These are phyloP conservation scores for Microthyrium microscopicum DNA, from an alignment of 2,329 filamentous ascomycete species.

Conservation along the genomic window DNA sequence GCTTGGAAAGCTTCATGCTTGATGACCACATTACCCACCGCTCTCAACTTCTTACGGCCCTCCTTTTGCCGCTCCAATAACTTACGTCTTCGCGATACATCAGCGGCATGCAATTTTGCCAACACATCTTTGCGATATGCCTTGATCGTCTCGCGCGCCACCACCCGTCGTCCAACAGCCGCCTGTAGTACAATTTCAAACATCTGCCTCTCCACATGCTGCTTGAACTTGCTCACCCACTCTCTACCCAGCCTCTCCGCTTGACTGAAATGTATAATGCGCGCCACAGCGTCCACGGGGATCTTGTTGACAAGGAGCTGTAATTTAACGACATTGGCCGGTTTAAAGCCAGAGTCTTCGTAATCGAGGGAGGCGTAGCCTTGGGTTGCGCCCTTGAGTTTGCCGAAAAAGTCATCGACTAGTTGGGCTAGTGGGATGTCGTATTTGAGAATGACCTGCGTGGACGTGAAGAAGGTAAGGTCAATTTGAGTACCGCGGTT, in stretches of 20 bases:
- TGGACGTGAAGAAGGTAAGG: conserved; percentile 78
- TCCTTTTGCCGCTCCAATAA: conserved; percentile 94
- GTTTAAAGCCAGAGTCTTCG: conserved; percentile 79
- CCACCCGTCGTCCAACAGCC: conserved; percentile 61
- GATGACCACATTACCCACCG: conserved; percentile 81
- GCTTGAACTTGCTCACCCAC: conserved; percentile 94
- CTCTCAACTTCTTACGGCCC: conserved; percentile 70
- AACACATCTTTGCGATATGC: conserved; percentile 92
- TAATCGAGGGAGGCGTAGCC: conserved; percentile 95
- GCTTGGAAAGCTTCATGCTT: conserved; percentile 91
- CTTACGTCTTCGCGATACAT: conserved; percentile 68
- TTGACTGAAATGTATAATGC: conserved; percentile 72
- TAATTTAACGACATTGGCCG: conserved; percentile 68
- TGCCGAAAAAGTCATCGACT: conserved; percentile 94
- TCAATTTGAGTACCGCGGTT: conserved; percentile 79
- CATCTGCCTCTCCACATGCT: conserved; percentile 92
- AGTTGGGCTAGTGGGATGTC: conserved; percentile 74
- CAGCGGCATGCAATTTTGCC: conserved; percentile 80
- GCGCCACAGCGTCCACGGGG: conserved; percentile 86
- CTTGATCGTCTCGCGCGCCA: conserved; percentile 89
- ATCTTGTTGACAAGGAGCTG: conserved; percentile 86
- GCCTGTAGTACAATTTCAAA: conserved; percentile 96
- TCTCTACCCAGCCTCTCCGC: conserved; percentile 61
- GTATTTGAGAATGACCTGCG: conserved; percentile 90
- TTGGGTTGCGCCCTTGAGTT: conserved; percentile 83